Conservation (phyloP, 768 basidiomycete genomes). For the Phaffia australis region DNA sequence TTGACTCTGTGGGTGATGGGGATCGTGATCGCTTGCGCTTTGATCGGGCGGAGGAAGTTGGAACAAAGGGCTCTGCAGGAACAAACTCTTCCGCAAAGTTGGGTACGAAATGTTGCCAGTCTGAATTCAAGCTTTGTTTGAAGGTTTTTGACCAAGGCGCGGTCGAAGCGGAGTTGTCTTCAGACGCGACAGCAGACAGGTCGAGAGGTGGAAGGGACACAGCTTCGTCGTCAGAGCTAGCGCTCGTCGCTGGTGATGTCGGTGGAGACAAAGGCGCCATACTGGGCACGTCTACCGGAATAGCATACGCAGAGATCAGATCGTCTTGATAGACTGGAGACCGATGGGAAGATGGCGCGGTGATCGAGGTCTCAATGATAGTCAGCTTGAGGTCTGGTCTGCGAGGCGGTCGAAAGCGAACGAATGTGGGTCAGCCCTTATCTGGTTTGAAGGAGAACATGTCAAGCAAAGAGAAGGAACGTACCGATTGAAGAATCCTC, state of each 20-base stretch:
- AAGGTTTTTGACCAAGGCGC: too few relatives aligned
- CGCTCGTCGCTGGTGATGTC: not conserved
- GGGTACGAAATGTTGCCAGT: too few relatives aligned
- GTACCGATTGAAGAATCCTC: slow-evolving; percentile 12
- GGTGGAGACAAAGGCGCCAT: not conserved
- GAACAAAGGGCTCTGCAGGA: too few relatives aligned
- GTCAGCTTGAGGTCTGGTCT: slow-evolving; percentile 3
- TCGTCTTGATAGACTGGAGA: slow-evolving; percentile 9
- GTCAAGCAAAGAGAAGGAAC: not conserved
- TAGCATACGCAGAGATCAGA: slow-evolving; percentile 2
- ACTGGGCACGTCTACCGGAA: not conserved
- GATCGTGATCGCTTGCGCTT: too few relatives aligned
- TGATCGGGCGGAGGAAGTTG: too few relatives aligned
- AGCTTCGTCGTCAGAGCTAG: not conserved
- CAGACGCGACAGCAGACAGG: too few relatives aligned
- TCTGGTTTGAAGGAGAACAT: not conserved
- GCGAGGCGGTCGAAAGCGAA: not conserved
- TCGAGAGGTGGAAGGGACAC: too few relatives aligned
- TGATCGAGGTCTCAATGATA: slow-evolving; percentile 18
- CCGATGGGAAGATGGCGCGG: not conserved
- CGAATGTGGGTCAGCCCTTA: not conserved
- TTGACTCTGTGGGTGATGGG: too few relatives aligned
- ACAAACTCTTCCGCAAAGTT: too few relatives aligned
- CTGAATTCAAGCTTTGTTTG: too few relatives aligned
- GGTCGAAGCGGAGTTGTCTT: too few relatives aligned